These are phyloP conservation scores for Fonsecaea pedrosoi DNA, from an alignment of 2,329 filamentous ascomycete genomes.

Conservation along the genomic window DNA sequence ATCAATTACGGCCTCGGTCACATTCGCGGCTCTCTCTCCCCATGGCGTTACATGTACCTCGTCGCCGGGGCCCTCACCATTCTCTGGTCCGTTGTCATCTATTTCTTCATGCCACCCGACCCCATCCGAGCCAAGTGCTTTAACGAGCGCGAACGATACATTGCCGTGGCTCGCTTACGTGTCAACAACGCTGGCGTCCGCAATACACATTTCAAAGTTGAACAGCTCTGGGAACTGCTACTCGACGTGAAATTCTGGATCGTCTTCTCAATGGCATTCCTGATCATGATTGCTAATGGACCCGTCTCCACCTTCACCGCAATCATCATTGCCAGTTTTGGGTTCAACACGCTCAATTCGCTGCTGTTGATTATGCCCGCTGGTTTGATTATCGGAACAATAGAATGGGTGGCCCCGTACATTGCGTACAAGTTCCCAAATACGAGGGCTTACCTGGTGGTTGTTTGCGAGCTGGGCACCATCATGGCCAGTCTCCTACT, in stretches of 20 bases:
- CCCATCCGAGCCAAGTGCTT: conserved; percentile 74
- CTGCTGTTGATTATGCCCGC: conserved; percentile 66
- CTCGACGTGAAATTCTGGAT: conserved; percentile 68
- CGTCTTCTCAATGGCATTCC: conserved; percentile 69
- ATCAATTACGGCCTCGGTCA: conserved; percentile 73
- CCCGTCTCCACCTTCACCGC: conserved; percentile 71
- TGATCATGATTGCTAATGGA: conserved; percentile 72
- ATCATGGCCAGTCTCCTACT: conserved; percentile 53
- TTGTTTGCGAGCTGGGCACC: conserved; percentile 52
- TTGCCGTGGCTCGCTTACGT: conserved; percentile 69
- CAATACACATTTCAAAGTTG: conserved; percentile 64
- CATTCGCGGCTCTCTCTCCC: conserved; percentile 60
- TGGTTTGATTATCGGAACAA: conserved; percentile 48
- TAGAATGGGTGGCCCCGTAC: conserved; percentile 51
- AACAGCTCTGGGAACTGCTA: conserved; percentile 64
- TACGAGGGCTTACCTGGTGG: conserved; percentile 50
- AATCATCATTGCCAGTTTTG: conserved; percentile 73
- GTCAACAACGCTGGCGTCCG: conserved; percentile 69
- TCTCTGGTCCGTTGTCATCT: conserved; percentile 61
- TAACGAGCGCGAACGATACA: conserved; percentile 65
- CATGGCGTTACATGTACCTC: conserved; percentile 75
- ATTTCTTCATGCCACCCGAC: conserved; percentile 70
- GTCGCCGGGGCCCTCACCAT: conserved; percentile 69
- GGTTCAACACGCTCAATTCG: conserved; percentile 67
- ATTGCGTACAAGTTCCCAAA: conserved; percentile 49